phyloP scores from a whole-genome alignment of 345 rosid species.

The Theobroma cacao region DNA sequence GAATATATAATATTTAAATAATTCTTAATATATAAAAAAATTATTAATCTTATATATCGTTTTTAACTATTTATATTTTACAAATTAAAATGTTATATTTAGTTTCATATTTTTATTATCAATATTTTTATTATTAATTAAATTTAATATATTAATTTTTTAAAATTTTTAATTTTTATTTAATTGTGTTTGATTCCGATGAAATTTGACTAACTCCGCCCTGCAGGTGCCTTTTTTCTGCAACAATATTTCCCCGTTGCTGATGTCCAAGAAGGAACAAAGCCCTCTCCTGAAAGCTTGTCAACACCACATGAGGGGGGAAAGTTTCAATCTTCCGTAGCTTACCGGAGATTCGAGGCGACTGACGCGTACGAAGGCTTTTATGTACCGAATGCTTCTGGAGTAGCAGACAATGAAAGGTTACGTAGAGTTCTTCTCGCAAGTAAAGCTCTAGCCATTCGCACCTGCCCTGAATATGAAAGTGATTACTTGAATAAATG shows the following conservation, averaged over 20 bases:
- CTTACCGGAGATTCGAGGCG: conserved; percentile 2
- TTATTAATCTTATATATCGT: too few relatives aligned
- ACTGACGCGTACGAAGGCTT: not conserved
- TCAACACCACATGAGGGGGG: conserved; percentile 16
- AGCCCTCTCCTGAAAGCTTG: conserved; percentile 18
- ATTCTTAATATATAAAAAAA: too few relatives aligned
- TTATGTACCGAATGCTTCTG: conserved; percentile 15
- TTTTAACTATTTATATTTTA: too few relatives aligned
- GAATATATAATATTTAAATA: too few relatives aligned
- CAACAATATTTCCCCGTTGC: conserved; percentile 8
- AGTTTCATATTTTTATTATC: too few relatives aligned
- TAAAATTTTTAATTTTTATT: too few relatives aligned
- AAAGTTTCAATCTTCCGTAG: conserved; percentile 10
- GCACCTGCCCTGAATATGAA: conserved; percentile 19
- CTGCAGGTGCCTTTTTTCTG: not conserved
- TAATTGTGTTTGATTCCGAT: too few relatives aligned
- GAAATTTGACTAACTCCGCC: too few relatives aligned
- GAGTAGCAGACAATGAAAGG: conserved; percentile 7
- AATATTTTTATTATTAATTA: too few relatives aligned
- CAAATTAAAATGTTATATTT: too few relatives aligned
- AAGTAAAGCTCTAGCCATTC: conserved; percentile 12
- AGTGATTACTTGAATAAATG: conserved; percentile 6
- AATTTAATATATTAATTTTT: too few relatives aligned
- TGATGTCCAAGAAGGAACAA: not conserved
- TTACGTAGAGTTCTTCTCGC: not conserved